Base-by-base conservation (phyloP, 2,329 filamentous ascomycete genomes). In the Fusarium sterilihyphosum region DNA sequence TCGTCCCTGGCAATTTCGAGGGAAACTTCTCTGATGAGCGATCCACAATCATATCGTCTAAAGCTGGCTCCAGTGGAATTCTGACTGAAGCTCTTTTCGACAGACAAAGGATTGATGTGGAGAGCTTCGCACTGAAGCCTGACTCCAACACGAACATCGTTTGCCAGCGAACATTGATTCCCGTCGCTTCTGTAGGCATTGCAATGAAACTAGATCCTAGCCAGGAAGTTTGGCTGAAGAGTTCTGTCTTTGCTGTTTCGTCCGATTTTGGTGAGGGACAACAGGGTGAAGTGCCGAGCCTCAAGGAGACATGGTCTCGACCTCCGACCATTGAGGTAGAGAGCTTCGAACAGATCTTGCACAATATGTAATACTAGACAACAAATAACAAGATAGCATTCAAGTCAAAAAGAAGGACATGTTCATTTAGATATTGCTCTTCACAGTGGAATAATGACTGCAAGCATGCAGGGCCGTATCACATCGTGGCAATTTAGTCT, bases 91-190 rank as follows among this genome's bases (percentile, higher is more conserved):
- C 58, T 10, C 14, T 61, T 3, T 8, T 53, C 0, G 13, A 57
- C 3, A 22, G 11, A 11, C 20, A 37, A 1, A n/a, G 8, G 3
- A 33, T 33, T 4, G 16, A 33, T 2, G 24, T 41, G 4, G 71
- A 67, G 8, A 73, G 29, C 13, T 65, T 20, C 10, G 59, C 63
- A 8, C 24, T 77, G 6, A 76, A 75, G 14, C 75, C 75, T 2
- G 75, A 77, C 33, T 58, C 75, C 1, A 77, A 77, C 20, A 77
- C 75, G 4, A 77, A 71, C 4, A 12, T 77, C 0, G 60, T 72
- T 5, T 41, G 67, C 8, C 75, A 67, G 7, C 73, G 73, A 49
- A 73, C 71, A 6, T 33, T 77, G 1, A 76, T 77, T 11, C 75
- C 75, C 3, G 60, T 56, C 4, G 35, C n/a, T 13, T 38, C 57